These are phyloP conservation scores for Fragosphaeria purpurea DNA, from an alignment of 2,329 filamentous ascomycete species.

Conservation along the genomic window DNA sequence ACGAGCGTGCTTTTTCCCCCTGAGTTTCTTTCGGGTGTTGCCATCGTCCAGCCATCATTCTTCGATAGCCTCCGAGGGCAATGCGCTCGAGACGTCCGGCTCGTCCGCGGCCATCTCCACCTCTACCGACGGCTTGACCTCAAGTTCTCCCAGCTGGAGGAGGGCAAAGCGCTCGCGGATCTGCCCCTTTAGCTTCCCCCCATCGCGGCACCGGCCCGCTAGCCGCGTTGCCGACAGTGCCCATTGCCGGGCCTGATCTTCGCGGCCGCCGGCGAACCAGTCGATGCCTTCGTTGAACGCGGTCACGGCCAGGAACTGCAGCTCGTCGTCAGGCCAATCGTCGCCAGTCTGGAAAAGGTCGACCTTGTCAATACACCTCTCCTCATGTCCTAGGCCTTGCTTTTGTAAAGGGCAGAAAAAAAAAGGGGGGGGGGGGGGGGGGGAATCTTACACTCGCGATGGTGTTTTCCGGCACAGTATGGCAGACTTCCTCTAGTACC, in stretches of 20 bases:
- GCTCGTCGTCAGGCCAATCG: constrained; percentile 54
- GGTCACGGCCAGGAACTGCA: constrained; percentile 65
- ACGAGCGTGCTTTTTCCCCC: too few relatives aligned
- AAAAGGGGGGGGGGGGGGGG: too few relatives aligned
- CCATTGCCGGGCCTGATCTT: constrained; percentile 49
- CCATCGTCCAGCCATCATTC: too few relatives aligned
- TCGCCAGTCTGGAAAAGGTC: constrained; percentile 23
- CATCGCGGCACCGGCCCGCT: constrained; percentile 48
- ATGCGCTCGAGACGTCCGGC: too few relatives aligned
- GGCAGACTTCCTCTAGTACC: constrained; percentile 53
- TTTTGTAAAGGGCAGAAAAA: too few relatives aligned
- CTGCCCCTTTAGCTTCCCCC: constrained; percentile 31
- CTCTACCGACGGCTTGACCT: constrained; percentile 8
- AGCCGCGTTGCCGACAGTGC: constrained; percentile 51
- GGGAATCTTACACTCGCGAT: not conserved
- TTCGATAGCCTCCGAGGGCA: too few relatives aligned
- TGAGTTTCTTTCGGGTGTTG: too few relatives aligned
- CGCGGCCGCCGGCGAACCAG: constrained; percentile 45
- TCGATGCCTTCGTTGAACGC: constrained; percentile 64
- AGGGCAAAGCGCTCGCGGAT: constrained; percentile 35
- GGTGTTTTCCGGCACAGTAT: constrained; percentile 34
- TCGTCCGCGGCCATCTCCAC: not conserved
- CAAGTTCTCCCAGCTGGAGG: constrained; percentile 22
- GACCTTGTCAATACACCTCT: too few relatives aligned
- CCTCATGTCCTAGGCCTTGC: too few relatives aligned